Conservation (phyloP, 2,329 filamentous ascomycete species). For the Colletotrichum sansevieriae region DNA sequence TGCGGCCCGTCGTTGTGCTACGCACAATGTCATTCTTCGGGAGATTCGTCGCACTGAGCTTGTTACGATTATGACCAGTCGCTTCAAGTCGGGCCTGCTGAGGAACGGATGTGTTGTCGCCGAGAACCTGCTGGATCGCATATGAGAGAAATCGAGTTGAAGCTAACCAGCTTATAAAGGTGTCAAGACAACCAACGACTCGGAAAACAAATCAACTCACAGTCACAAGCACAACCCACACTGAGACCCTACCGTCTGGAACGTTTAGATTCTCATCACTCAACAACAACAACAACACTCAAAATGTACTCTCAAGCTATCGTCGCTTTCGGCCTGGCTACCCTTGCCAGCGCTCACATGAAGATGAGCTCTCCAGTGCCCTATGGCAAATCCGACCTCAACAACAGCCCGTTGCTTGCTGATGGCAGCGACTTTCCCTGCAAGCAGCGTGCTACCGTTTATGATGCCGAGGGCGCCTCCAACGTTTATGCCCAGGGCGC, state of each 20-base stretch:
- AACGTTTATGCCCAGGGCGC: slow-evolving; percentile 77
- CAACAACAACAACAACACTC: slow-evolving; percentile 51
- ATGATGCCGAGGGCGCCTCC: slow-evolving; percentile 59
- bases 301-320: slow-evolving; percentile 67
- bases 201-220: slow-evolving; percentile 20
- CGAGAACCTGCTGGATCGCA: slow-evolving; percentile 26
- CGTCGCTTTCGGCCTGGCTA: slow-evolving; percentile 67
- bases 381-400: slow-evolving; percentile 57
- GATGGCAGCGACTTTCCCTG: slow-evolving; percentile 84
- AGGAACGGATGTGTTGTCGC: slow-evolving; percentile 33
- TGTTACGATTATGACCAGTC: slow-evolving; percentile 25
- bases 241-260: slow-evolving; percentile 54
- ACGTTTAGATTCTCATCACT: slow-evolving; percentile 51
- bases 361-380: slow-evolving; percentile 77
- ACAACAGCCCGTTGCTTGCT: slow-evolving; percentile 74
- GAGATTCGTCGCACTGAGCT: slow-evolving; percentile 24
- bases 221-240: slow-evolving; percentile 40
- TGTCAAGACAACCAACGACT: slow-evolving; percentile 34
- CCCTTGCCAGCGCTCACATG: slow-evolving; percentile 80
- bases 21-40: slow-evolving; percentile 39
- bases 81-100: slow-evolving; percentile 39
- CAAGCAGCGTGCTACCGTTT: slow-evolving; percentile 69
- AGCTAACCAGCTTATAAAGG: slow-evolving; percentile 36
- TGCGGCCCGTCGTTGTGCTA: slow-evolving; percentile 29
- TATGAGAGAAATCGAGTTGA: slow-evolving; percentile 1